Evolutionary conservation across 805 yeast species (phyloP).

Genomic region (Limtongozyma cylindracea): DNA sequence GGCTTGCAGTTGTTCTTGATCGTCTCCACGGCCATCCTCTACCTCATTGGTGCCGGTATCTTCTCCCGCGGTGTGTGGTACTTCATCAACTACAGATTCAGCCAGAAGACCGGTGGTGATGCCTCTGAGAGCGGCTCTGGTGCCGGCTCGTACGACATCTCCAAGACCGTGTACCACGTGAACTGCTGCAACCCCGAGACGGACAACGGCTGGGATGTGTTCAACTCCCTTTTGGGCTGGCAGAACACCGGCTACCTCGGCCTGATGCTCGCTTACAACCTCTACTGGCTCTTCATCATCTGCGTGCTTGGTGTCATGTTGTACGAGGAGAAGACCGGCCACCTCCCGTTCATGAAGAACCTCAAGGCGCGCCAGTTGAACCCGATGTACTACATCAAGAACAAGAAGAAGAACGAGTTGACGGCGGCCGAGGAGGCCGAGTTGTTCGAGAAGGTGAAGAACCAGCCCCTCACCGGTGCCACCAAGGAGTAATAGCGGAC

Average conservation of each 20-base stretch:
- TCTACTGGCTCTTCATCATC: background rate
- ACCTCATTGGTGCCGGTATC: slow-evolving; percentile 18
- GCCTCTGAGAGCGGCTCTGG: slow-evolving; percentile 18
- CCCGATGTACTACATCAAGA: background rate
- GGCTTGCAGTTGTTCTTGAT: slow-evolving; percentile 28
- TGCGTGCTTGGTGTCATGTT: background rate
- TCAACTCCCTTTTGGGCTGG: slow-evolving; percentile 84
- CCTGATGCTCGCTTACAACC: background rate
- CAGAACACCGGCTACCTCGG: slow-evolving; percentile 58
- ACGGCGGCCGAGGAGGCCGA: background rate
- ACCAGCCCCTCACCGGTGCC: too few relatives aligned
- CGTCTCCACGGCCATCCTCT: slow-evolving; percentile 13
- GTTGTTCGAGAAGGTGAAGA: background rate
- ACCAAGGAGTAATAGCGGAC: too few relatives aligned
- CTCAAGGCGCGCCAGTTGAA: background rate
- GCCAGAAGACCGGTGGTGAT: slow-evolving; percentile 14
- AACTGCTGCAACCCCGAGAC: slow-evolving; percentile 14
- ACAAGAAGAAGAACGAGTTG: background rate
- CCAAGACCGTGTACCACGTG: slow-evolving; percentile 16
- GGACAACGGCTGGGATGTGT: slow-evolving; percentile 51
- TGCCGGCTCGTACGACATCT: slow-evolving; percentile 17
- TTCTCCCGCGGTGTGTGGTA: slow-evolving; percentile 18
- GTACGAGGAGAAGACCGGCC: background rate
- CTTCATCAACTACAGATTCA: slow-evolving; percentile 13
- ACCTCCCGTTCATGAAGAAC: background rate